Base-by-base conservation (phyloP, 2,329 filamentous ascomycete genomes). In the Ophiosphaerella herpotricha region DNA sequence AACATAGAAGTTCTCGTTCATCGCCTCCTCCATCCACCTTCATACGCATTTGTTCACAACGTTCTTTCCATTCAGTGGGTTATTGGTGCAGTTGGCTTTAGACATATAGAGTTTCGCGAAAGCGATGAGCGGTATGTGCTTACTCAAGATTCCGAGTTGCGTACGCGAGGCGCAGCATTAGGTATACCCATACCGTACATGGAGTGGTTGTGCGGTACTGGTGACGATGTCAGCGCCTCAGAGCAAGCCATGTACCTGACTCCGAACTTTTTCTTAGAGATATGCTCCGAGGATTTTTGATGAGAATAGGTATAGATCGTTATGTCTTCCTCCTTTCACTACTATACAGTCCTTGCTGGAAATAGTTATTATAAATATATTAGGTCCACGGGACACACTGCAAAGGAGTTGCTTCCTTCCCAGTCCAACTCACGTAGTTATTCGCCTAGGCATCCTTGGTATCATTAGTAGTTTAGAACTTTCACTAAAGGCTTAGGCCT, bases 201-300 rank as follows among this genome's bases (percentile, higher is more conserved):
- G 21, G 55, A 60, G 9, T 68, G 61, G 63, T 47, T 67, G 7
- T 61, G 52, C 32, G 63, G 63, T 1, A 53, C 60, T 36, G 52
- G 58, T 8, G 43, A 46, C 35, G 48, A 24, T 41, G 26, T 46
- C 5, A 54, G 46, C 23, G 46, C 52, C 2, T 46, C 50, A 1
- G 55, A 65, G 41, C 52, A 59, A 21, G 39, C 46, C 18, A 46
- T 61, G 36, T 37, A 48, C 5, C 31, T 67, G 33, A 64, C 59
- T n/a, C 26, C 40, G 0, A 36, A 52, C 9, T 61, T 50, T 45
- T 66, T 66, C 21, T 26, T 52, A 16, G 52, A 44, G 24, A 13
- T 39, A 11, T 21, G 11, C 37, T 21, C 9, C 6, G 37, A 39
- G 26, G 11, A 2, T 29, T 4, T 5, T 21, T 21, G 18, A 21